These are phyloP conservation scores for Quercus mongolica DNA, from an alignment of 306 rosid genomes.

Conservation along the genomic window DNA sequence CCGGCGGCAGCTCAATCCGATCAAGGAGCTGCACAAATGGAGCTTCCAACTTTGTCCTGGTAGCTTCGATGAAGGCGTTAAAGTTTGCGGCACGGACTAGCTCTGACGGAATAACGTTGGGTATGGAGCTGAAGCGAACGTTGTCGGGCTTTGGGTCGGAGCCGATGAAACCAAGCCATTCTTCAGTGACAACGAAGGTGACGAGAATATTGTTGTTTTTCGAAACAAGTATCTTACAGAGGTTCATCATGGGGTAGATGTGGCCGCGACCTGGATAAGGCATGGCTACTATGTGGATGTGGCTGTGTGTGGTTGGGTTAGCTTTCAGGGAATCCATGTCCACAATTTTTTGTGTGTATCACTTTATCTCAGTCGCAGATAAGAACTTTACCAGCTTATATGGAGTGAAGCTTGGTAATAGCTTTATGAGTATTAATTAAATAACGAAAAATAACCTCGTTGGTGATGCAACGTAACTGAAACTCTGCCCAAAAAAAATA, in stretches of 20 bases:
- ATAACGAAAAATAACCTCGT: too few species aligned
- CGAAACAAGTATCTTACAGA: slow-evolving; percentile 11
- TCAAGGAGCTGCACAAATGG: slow-evolving; percentile 20
- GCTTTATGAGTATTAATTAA: too few species aligned
- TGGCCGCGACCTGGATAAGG: slow-evolving; percentile 48
- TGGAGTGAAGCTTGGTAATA: too few species aligned
- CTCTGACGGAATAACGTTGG: slow-evolving; percentile 31
- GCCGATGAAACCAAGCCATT: slow-evolving; percentile 29
- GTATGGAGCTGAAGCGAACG: slow-evolving; percentile 30
- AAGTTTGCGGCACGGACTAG: slow-evolving; percentile 10
- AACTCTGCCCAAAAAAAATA: too few species aligned
- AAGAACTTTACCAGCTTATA: too few species aligned
- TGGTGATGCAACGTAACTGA: too few species aligned
- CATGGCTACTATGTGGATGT: slow-evolving; percentile 34
- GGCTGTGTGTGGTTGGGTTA: background rate
- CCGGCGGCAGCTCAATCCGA: slow-evolving; percentile 35
- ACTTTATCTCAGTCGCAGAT: too few species aligned
- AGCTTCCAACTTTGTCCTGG: slow-evolving; percentile 12
- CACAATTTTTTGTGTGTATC: background rate
- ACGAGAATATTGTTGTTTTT: background rate
- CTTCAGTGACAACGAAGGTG: slow-evolving; percentile 26
- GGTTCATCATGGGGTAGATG: slow-evolving; percentile 47
- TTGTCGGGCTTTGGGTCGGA: slow-evolving; percentile 16
- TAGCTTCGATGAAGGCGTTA: background rate
- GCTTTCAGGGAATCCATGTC: background rate